A percentile compares a stretch with the other conserved stretches of the same genome.
Evolutionary conservation across 345 rosid species (phyloP).

Genomic region (Dipteronia sinensis): DNA sequence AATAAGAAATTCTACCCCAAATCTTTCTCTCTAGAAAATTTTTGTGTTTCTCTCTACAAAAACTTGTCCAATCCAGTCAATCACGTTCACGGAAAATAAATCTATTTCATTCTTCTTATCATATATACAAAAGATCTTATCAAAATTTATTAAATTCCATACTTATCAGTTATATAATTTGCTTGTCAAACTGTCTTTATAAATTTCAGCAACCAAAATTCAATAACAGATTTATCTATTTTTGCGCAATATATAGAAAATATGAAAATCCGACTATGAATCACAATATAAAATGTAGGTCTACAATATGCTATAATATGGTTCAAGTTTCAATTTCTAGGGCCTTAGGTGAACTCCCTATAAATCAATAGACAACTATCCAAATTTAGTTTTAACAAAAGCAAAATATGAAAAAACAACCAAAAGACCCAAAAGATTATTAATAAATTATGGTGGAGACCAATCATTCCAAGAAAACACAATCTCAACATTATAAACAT

Average conservation of each 20-base stretch:
- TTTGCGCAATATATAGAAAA: neutral
- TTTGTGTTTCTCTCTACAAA: too few species aligned
- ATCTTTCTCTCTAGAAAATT: neutral
- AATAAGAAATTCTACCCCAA: neutral
- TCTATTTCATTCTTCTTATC: neutral
- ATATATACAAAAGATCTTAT: too few species aligned
- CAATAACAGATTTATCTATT: neutral
- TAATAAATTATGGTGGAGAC: neutral
- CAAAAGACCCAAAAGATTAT: neutral
- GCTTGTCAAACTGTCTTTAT: too few species aligned
- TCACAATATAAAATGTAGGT: neutral
- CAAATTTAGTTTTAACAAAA: neutral
- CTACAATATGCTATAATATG: neutral
- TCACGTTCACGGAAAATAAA: too few species aligned
- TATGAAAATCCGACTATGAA: neutral
- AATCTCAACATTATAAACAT: neutral
- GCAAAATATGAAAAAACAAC: neutral
- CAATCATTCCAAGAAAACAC: neutral
- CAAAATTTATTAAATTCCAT: neutral
- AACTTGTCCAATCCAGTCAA: neutral
- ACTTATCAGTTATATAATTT: too few species aligned
- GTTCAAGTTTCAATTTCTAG: slow-evolving; percentile 6
- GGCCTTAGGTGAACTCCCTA: neutral
- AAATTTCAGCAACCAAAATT: neutral
- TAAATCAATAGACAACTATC: neutral